Evolutionary conservation across 1,139 yeast species (phyloP).

Genomic region (Wickerhamomyces sp.): DNA sequence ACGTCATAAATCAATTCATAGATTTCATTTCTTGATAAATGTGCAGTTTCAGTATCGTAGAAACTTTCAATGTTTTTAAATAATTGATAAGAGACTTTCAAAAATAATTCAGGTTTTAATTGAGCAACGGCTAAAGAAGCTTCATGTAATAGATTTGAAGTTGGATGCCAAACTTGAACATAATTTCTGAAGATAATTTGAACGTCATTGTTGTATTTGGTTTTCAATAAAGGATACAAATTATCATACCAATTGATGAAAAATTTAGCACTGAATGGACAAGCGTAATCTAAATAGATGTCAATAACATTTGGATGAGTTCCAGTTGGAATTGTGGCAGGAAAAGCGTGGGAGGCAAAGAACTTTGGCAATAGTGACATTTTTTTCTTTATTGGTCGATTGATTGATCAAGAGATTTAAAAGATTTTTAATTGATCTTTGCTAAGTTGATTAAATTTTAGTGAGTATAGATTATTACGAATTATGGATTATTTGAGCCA

Average conservation of each 20-base stretch:
- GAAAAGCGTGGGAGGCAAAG: slow-evolving; percentile 18
- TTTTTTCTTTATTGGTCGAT: not conserved
- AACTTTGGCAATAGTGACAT: slow-evolving; percentile 24
- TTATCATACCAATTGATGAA: slow-evolving; percentile 49
- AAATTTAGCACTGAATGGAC: slow-evolving; percentile 68
- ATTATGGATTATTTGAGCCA: too few species aligned
- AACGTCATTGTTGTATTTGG: slow-evolving; percentile 44
- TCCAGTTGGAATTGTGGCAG: slow-evolving; percentile 7
- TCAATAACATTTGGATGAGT: slow-evolving; percentile 35
- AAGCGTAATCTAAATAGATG: slow-evolving; percentile 71
- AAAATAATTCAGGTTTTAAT: slow-evolving; percentile 53
- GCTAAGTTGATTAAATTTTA: not conserved
- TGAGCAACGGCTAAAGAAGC: slow-evolving; percentile 66
- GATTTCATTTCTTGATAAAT: slow-evolving; percentile 51
- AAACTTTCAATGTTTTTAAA: slow-evolving; percentile 49
- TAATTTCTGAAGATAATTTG: slow-evolving; percentile 61
- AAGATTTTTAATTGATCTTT: not conserved
- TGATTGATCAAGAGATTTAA: not conserved
- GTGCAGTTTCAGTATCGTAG: slow-evolving; percentile 57
- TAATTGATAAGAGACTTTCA: slow-evolving; percentile 55
- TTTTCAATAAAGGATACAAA: slow-evolving; percentile 50
- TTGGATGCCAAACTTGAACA: slow-evolving; percentile 85
- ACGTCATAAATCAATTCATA: slow-evolving; percentile 35
- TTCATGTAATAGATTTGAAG: slow-evolving; percentile 63
- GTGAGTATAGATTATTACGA: too few species aligned